A percentile compares a stretch with the other conserved stretches of the same genome.
Conservation (phyloP, 148 eudicot genomes). For the Arbutus unedo region DNA sequence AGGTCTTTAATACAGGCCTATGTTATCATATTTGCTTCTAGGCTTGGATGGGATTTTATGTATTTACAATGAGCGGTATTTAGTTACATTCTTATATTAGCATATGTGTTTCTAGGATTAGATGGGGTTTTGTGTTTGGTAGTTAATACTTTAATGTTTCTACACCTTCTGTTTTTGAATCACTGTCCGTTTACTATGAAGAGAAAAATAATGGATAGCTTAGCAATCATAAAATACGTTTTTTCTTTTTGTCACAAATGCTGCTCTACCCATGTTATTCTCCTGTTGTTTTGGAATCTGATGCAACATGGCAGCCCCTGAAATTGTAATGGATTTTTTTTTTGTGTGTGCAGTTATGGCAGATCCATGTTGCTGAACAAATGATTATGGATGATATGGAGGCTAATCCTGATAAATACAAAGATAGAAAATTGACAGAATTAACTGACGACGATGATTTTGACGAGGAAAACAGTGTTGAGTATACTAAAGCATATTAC, state of each 20-base stretch:
- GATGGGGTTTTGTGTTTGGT: not conserved
- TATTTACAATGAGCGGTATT: not conserved
- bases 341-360: conserved; percentile 68
- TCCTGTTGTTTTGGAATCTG: not conserved
- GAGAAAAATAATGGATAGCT: not conserved
- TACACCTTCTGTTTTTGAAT: not conserved
- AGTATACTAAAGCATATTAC: conserved; percentile 53
- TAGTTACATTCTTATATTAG: not conserved
- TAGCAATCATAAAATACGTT: not conserved
- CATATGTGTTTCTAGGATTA: not conserved
- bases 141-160: not conserved
- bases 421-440: conserved; percentile 66
- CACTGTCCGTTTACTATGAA: not conserved
- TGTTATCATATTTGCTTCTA: not conserved
- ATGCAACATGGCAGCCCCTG: not conserved
- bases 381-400: conserved; percentile 91
- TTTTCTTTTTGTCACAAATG: not conserved
- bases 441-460: conserved; percentile 81
- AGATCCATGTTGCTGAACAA: conserved; percentile 90
- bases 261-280: not conserved
- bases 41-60: not conserved
- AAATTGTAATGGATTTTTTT: not conserved
- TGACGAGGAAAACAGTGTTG: conserved; percentile 68
- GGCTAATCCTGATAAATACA: conserved; percentile 76
- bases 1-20: not conserved